Evolutionary conservation across 2,329 filamentous ascomycete genomes (phyloP).

Genomic region (Rutstroemia sp.): DNA sequence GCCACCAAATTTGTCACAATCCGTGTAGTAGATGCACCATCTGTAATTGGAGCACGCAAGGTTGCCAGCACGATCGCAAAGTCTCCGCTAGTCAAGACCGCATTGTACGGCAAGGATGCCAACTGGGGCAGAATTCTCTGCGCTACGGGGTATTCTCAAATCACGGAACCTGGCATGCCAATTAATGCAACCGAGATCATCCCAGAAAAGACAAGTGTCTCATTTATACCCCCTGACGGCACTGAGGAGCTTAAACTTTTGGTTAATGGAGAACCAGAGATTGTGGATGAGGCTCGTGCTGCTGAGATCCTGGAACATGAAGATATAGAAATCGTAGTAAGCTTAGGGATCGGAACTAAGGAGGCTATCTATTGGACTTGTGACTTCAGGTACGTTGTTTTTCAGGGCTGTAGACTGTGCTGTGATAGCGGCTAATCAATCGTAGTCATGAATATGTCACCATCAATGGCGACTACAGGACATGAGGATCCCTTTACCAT

Average conservation of each 20-base stretch:
- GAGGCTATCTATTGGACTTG: constrained; percentile 77
- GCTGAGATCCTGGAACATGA: constrained; percentile 71
- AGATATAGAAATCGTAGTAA: constrained; percentile 72
- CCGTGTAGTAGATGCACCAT: constrained; percentile 65
- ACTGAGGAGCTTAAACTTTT: constrained; percentile 68
- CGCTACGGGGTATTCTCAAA: constrained; percentile 74
- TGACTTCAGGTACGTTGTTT: constrained; percentile 66
- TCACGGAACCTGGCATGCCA: constrained; percentile 50
- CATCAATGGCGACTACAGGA: constrained; percentile 63
- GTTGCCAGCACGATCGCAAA: constrained; percentile 84
- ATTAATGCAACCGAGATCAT: constrained; percentile 54
- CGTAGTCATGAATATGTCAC: constrained; percentile 56
- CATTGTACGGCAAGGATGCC: constrained; percentile 91
- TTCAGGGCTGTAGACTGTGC: constrained; percentile 9
- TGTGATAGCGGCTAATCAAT: constrained; percentile 11
- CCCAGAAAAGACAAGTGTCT: constrained; percentile 67
- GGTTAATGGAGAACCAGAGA: constrained; percentile 72
- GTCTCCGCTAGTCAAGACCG: constrained; percentile 93
- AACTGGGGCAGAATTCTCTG: constrained; percentile 98
- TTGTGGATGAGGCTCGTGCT: constrained; percentile 68
- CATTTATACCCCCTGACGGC: constrained; percentile 72
- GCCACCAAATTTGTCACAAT: constrained; percentile 98
- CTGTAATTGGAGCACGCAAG: constrained; percentile 63
- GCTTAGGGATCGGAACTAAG: constrained; percentile 59
- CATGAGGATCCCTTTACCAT: constrained; percentile 31